Conservation (phyloP, 192 early-diverging fungal genomes). For the Entomortierella chlamydospora region DNA sequence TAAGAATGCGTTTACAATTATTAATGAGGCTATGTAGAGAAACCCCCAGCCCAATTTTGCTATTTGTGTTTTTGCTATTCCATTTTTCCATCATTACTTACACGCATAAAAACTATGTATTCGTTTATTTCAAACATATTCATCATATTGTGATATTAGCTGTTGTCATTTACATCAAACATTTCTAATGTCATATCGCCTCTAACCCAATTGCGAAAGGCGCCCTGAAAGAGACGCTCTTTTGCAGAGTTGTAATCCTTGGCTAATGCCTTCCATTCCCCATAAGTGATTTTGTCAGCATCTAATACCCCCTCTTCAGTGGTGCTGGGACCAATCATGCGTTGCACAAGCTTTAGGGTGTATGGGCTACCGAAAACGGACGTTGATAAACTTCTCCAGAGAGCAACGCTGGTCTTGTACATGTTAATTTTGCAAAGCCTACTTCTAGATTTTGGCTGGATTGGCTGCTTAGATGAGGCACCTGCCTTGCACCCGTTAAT, state of each 20-base stretch:
- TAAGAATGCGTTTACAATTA: slow-evolving; percentile 79
- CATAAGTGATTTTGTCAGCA: slow-evolving; percentile 4
- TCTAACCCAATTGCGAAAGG: slow-evolving; percentile 32
- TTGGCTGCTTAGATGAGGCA: slow-evolving; percentile 40
- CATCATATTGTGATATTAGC: neutral
- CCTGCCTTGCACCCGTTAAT: slow-evolving; percentile 65
- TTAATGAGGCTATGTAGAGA: slow-evolving; percentile 66
- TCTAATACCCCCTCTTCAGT: neutral
- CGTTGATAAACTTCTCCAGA: slow-evolving; percentile 13
- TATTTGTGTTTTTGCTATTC: slow-evolving; percentile 5
- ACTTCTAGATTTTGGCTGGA: slow-evolving; percentile 33
- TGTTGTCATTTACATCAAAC: slow-evolving; percentile 10
- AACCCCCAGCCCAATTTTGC: neutral
- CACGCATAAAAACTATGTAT: too few species aligned
- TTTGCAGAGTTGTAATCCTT: neutral
- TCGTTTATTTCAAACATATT: too few species aligned
- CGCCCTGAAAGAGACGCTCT: neutral
- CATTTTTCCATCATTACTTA: slow-evolving; percentile 10
- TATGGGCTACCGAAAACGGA: neutral
- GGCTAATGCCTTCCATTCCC: slow-evolving; percentile 21
- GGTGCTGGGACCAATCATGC: neutral
- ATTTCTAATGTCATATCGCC: slow-evolving; percentile 10
- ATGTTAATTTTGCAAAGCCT: slow-evolving; percentile 44
- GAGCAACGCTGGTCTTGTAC: slow-evolving; percentile 15
- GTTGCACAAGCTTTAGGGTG: neutral